Conservation (phyloP, 495 filamentous ascomycete genomes). For the Darksidea phi region DNA sequence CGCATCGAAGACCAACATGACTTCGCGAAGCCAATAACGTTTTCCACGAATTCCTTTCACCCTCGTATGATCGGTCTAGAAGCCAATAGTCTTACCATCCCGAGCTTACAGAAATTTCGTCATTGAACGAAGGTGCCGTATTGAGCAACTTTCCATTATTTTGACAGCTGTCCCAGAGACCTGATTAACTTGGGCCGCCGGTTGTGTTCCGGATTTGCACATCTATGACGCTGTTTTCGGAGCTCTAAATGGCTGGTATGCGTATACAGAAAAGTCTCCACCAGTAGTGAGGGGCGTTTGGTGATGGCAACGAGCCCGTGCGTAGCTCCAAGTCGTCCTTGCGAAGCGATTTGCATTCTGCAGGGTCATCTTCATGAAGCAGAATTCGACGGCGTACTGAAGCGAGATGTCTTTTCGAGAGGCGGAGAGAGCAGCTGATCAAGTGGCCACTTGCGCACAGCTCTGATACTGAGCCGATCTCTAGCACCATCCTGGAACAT, state of each 20-base stretch:
- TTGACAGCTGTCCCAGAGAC: background rate
- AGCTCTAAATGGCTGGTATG: background rate
- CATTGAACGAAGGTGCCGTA: background rate
- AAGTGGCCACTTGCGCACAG: conserved; percentile 74
- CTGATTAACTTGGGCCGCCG: background rate
- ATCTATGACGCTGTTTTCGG: background rate
- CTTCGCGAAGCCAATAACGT: conserved; percentile 12
- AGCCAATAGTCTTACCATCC: conserved; percentile 7
- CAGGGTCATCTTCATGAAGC: background rate
- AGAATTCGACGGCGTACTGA: background rate
- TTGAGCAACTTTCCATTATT: background rate
- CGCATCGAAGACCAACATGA: conserved; percentile 1
- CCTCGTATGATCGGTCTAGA: conserved; percentile 12
- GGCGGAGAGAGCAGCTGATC: conserved; percentile 47
- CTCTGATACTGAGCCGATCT: conserved; percentile 56
- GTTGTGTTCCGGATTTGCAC: background rate
- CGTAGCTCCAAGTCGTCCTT: no score
- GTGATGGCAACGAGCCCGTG: no score
- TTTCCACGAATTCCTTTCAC: conserved; percentile 2
- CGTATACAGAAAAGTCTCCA: background rate
- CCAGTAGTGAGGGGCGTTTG: no score
- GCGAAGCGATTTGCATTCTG: background rate
- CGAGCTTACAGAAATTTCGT: no score
- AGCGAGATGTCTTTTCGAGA: background rate
- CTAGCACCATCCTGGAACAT: conserved; percentile 81